A percentile compares a stretch with the other conserved stretches of the same genome.
These are phyloP conservation scores for Pouteria glomerata DNA, from an alignment of 148 eudicot species.

Conservation along the genomic window DNA sequence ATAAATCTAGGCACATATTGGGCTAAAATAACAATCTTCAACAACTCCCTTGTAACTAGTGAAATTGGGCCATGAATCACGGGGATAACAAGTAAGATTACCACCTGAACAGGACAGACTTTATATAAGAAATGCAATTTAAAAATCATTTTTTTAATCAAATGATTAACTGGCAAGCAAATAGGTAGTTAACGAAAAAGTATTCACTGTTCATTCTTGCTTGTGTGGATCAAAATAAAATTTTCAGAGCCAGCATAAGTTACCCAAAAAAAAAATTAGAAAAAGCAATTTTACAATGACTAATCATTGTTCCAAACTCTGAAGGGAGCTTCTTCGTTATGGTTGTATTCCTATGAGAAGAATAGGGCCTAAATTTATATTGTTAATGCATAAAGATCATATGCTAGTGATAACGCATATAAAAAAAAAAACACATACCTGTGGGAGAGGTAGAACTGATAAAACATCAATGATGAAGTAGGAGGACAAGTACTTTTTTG, in stretches of 20 bases:
- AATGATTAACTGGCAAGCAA: background rate
- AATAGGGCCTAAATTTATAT: too few species aligned
- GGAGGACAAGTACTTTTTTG: constrained; percentile 46
- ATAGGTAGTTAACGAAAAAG: too few species aligned
- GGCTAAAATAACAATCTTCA: constrained; percentile 46
- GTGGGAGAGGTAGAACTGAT: constrained; percentile 65
- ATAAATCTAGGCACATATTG: constrained; percentile 67
- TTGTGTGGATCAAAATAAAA: too few species aligned
- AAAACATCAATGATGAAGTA: constrained; percentile 54
- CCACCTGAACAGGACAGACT: constrained; percentile 25
- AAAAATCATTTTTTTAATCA: background rate
- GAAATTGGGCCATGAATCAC: constrained; percentile 14
- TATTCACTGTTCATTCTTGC: too few species aligned
- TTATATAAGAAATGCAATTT: background rate
- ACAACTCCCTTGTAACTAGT: constrained; percentile 43
- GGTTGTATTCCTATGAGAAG: too few species aligned
- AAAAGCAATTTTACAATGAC: too few species aligned
- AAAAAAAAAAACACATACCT: constrained; percentile 20
- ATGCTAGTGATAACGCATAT: background rate
- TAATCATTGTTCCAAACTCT: too few species aligned
- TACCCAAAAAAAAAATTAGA: too few species aligned
- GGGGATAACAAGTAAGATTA: constrained; percentile 38
- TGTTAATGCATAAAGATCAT: background rate
- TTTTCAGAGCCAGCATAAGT: too few species aligned
- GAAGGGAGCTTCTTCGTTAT: too few species aligned